Evolutionary conservation across 2,329 filamentous ascomycete species (phyloP).

Genomic region (Fusarium subglutinans): DNA sequence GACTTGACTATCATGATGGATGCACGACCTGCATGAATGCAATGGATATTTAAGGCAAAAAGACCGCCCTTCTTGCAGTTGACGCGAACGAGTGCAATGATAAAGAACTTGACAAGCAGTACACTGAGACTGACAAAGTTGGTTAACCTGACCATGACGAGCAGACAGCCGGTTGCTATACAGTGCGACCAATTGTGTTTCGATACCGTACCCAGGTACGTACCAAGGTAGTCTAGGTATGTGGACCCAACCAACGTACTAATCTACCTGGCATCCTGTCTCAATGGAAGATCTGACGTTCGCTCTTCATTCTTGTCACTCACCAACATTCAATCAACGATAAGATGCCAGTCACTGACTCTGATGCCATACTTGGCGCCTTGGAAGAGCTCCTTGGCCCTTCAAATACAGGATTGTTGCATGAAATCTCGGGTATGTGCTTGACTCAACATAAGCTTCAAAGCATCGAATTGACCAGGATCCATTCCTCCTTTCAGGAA

Average conservation of each 20-base stretch:
- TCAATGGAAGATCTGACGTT: neutral
- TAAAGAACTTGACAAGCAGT: neutral
- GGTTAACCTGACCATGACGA: neutral
- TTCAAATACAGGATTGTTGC: slow-evolving; percentile 15
- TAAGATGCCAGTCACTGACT: neutral
- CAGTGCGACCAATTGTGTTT: neutral
- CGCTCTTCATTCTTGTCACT: neutral
- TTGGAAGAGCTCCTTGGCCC: slow-evolving; percentile 19
- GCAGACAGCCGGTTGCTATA: neutral
- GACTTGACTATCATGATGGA: neutral
- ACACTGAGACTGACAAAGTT: neutral
- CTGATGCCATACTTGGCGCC: neutral
- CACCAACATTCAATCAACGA: neutral
- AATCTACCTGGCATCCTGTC: neutral
- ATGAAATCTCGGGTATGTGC: slow-evolving; percentile 19
- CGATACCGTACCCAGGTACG: neutral
- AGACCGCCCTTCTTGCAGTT: neutral
- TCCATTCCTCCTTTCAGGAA: neutral
- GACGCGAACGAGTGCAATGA: neutral
- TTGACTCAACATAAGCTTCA: neutral
- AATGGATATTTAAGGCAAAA: neutral
- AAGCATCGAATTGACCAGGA: neutral
- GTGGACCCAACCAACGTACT: neutral
- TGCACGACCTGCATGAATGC: neutral
- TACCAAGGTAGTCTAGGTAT: too few relatives aligned